These are phyloP conservation scores for Pichia phayaonensis DNA, from an alignment of 805 yeast genomes.

Conservation along the genomic window DNA sequence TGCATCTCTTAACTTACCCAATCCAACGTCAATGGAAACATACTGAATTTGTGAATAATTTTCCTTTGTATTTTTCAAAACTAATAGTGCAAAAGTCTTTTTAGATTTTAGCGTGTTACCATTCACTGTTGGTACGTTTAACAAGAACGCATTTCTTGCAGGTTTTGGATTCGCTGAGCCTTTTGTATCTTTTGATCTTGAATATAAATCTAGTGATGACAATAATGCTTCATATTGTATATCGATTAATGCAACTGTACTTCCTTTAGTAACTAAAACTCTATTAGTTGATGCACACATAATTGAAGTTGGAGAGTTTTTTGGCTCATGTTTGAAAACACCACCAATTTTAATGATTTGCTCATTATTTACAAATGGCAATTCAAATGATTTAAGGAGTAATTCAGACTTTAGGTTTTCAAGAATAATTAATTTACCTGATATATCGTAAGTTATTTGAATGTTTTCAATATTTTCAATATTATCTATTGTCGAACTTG, in stretches of 20 bases:
- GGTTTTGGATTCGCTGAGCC: constrained; percentile 10
- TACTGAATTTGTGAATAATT: constrained; percentile 37
- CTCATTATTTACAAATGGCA: constrained; percentile 28
- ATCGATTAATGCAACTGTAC: constrained; percentile 37
- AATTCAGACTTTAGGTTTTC: constrained; percentile 14
- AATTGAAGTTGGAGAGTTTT: constrained; percentile 28
- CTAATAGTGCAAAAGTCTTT: constrained; percentile 35
- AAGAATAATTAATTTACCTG: constrained; percentile 24
- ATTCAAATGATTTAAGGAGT: constrained; percentile 20
- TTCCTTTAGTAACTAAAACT: constrained; percentile 34
- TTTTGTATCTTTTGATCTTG: constrained; percentile 21
- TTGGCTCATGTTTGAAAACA: constrained; percentile 22
- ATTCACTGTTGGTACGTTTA: constrained; percentile 29
- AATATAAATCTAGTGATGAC: constrained; percentile 23
- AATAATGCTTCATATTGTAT: constrained; percentile 35
- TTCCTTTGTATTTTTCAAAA: constrained; percentile 35
- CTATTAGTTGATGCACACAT: constrained; percentile 38
- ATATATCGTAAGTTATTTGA: constrained; percentile 22
- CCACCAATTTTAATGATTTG: constrained; percentile 20
- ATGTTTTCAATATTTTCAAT: constrained; percentile 7
- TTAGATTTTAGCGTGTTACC: constrained; percentile 37
- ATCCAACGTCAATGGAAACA: constrained; percentile 51
- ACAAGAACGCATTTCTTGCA: constrained; percentile 25
- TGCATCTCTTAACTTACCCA: constrained; percentile 60
- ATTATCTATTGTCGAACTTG: constrained; percentile 21